Conservation (phyloP, 192 early-diverging fungal genomes). For the Umbelopsis sp. region DNA sequence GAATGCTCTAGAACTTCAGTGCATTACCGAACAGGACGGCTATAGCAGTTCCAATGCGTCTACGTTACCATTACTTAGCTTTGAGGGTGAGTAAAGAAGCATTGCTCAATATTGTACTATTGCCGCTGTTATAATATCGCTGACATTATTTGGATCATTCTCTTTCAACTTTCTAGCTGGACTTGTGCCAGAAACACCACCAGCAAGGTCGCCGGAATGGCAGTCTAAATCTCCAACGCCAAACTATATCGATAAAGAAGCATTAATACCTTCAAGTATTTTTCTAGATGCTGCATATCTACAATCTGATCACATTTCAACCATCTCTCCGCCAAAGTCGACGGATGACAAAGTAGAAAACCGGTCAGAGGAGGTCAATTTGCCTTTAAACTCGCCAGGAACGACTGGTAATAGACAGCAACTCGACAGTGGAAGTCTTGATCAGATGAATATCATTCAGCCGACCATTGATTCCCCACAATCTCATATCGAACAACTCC, state of each 20-base stretch:
- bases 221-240: too few species aligned
- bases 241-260: too few species aligned
- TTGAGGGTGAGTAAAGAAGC: not conserved
- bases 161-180: not conserved
- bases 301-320: too few species aligned
- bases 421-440: not conserved
- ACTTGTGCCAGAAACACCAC: too few species aligned
- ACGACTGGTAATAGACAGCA: not conserved
- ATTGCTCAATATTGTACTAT: not conserved
- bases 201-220: too few species aligned
- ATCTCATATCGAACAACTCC: not conserved
- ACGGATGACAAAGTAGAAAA: too few species aligned
- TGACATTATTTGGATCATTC: not conserved
- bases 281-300: too few species aligned
- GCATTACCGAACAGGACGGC: not conserved
- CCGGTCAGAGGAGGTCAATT: too few species aligned
- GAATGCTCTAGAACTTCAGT: not conserved
- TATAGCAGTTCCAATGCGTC: not conserved
- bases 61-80: not conserved
- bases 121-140: too few species aligned
- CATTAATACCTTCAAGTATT: too few species aligned
- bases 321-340: too few species aligned
- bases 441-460: not conserved
- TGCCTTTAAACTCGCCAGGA: too few species aligned
- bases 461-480: not conserved